These are phyloP conservation scores for Mucor lusitanicus DNA, from an alignment of 371 early-diverging fungal species.

Conservation along the genomic window DNA sequence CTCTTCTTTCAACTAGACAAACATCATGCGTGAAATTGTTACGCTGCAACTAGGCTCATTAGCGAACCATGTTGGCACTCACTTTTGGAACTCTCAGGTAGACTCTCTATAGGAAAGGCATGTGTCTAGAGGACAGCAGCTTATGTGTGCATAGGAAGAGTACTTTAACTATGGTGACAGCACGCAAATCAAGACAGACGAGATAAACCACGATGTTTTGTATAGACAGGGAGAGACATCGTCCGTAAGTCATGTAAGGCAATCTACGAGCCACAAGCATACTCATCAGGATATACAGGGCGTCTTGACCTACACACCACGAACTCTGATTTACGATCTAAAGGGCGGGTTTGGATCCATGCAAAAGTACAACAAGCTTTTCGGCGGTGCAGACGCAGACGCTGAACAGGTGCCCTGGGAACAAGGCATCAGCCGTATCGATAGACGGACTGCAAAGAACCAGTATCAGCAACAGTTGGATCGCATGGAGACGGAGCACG, in stretches of 20 bases:
- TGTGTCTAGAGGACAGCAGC: background rate
- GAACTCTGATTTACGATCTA: slow-evolving; percentile 76
- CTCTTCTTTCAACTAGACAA: background rate
- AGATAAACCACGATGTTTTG: slow-evolving; percentile 59
- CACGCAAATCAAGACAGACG: slow-evolving; percentile 21
- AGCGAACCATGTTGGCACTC: slow-evolving; percentile 87
- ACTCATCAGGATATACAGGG: slow-evolving; percentile 42
- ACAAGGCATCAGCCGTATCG: slow-evolving; percentile 46
- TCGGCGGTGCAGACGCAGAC: slow-evolving; percentile 23
- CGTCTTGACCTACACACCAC: slow-evolving; percentile 72
- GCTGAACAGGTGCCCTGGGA: slow-evolving; percentile 36
- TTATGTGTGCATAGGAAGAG: slow-evolving; percentile 36
- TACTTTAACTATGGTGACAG: slow-evolving; percentile 43
- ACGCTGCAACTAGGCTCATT: slow-evolving; percentile 87
- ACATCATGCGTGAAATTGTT: slow-evolving; percentile 79
- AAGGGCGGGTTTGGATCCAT: slow-evolving; percentile 77
- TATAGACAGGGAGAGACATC: slow-evolving; percentile 53
- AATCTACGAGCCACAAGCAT: background rate
- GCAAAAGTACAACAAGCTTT: slow-evolving; percentile 66
- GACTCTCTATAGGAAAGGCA: background rate
- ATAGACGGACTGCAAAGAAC: slow-evolving; percentile 44
- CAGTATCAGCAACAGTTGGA: slow-evolving; percentile 59
- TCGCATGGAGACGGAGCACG: slow-evolving; percentile 35
- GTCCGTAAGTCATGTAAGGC: slow-evolving; percentile 24
- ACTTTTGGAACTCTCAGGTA: slow-evolving; percentile 92